phyloP scores from a whole-genome alignment of 192 early-diverging fungal genomes.

The Rhizophagus sp. region DNA sequence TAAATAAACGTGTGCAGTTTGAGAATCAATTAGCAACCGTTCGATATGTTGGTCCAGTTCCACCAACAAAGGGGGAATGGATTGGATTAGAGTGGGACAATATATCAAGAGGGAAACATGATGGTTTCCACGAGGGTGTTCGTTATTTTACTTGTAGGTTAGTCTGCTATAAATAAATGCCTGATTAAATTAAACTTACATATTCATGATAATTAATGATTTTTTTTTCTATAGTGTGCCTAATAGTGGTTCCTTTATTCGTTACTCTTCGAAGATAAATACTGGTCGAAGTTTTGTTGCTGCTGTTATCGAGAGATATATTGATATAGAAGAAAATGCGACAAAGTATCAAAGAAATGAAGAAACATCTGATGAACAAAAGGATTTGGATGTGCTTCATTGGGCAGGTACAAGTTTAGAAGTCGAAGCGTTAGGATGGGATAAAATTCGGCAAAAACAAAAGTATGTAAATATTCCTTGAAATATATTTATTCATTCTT shows the following conservation, averaged over 20 bases:
- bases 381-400: conserved; percentile 35
- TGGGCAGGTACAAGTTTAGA: conserved; percentile 49
- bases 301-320: conserved; percentile 48
- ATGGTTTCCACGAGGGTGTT: conserved; percentile 51
- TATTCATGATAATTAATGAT: background rate
- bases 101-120: conserved; percentile 58
- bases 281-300: conserved; percentile 45
- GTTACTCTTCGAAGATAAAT: conserved; percentile 44
- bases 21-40: conserved; percentile 46
- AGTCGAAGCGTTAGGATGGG: conserved; percentile 57
- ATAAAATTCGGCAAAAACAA: conserved; percentile 47
- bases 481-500: background rate
- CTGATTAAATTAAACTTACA: background rate
- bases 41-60: conserved; percentile 51
- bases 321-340: conserved; percentile 11
- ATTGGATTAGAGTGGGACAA: conserved; percentile 68
- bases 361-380: conserved; percentile 30
- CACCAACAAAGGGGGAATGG: conserved; percentile 53
- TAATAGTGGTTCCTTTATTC: conserved; percentile 58
- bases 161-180: background rate
- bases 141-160: conserved; percentile 59
- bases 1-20: conserved; percentile 45
- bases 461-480: conserved; percentile 30
- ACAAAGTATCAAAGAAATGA: conserved; percentile 1
- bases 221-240: conserved; percentile 32